Evolutionary conservation across 768 basidiomycete genomes (phyloP).

Genomic region (Daedalea quercina): DNA sequence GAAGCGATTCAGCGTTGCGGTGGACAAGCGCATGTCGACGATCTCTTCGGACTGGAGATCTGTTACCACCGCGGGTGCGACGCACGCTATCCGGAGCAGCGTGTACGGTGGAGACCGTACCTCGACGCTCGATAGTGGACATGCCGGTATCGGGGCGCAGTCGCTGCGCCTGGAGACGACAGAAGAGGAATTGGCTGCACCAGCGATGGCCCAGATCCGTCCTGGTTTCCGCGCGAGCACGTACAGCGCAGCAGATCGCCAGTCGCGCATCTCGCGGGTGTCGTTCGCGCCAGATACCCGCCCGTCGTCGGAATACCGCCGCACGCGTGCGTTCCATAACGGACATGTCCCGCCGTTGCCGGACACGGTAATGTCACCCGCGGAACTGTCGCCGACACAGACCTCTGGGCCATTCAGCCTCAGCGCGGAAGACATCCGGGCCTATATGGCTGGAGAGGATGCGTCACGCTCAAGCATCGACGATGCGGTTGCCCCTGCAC

Average conservation of each 20-base stretch:
- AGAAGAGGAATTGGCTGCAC: slow-evolving; percentile 11
- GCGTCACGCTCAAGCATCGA: slow-evolving; percentile 34
- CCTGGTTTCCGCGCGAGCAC: slow-evolving; percentile 48
- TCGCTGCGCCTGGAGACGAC: slow-evolving; percentile 5
- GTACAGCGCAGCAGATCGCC: slow-evolving; percentile 23
- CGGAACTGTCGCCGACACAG: slow-evolving; percentile 37
- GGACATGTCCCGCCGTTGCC: slow-evolving; percentile 38
- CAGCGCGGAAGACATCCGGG: slow-evolving; percentile 57
- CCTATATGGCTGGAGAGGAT: slow-evolving; percentile 36
- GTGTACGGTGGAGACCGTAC: slow-evolving; percentile 45
- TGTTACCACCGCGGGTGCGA: slow-evolving; percentile 62
- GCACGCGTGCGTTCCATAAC: slow-evolving; percentile 35
- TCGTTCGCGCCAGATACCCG: slow-evolving; percentile 63
- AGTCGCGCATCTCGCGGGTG: slow-evolving; percentile 51
- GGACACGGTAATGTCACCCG: slow-evolving; percentile 16
- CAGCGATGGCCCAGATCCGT: slow-evolving; percentile 38
- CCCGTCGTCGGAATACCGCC: slow-evolving; percentile 38
- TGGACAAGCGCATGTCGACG: slow-evolving; percentile 82
- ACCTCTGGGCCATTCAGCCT: slow-evolving; percentile 33
- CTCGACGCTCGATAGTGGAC: slow-evolving; percentile 40
- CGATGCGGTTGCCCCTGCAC: slow-evolving; percentile 65
- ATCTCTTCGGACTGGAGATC: slow-evolving; percentile 75
- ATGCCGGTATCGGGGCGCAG: slow-evolving; percentile 34
- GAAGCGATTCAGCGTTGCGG: slow-evolving; percentile 51
- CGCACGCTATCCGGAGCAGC: slow-evolving; percentile 65